Base-by-base conservation (phyloP, 106 monocot species). In the Dendrobium huoshanense region DNA sequence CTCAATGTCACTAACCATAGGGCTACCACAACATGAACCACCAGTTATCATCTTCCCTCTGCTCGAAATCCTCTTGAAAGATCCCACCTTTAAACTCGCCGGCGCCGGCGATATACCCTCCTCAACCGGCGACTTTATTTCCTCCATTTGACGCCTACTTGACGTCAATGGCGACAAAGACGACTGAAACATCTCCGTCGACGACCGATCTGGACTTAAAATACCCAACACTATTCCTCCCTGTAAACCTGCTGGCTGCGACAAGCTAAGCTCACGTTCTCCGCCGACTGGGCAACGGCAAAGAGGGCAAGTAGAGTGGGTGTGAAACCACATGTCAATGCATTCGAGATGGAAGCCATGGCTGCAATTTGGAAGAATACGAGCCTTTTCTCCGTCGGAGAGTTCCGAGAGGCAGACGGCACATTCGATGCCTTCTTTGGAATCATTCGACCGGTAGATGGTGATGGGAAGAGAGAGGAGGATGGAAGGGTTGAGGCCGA, bases 241-340 rank as follows among this genome's bases (percentile, higher is more conserved):
- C 42, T 31, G 25, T 10, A 19, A 73, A 42, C 40, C 73, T 13
- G 73, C 17, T 7, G 41, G 2, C 2, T 73, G 42, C 68, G 68
- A 11, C 29, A 31, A 29, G 10, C 68, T 22, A 40, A 13, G 73
- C 41, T 25, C 67, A 5, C 59, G 58, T 51, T 72, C 51, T 24
- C 7, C 17, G 31, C 44, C 81, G 25, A 87, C 80, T 4, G 83
- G 54, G 24, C 77, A 16, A 17, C 91, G 80, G 80, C 88, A 91
- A 15, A 91, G 67, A 7, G 91, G 91, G 68, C 91, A 91, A 25
- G 88, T 88, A 9, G 88, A 79, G 67, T 88, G 80, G 18, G 88
- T 87, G 68, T 77, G 83, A 6, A 91, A 83, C 91, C 91, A 91
- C 80, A 81, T 89, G 25, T 89, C 91, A 47, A 91, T 91, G 88